Conservation (phyloP, 805 yeast genomes). For the Candida palmyrensis region DNA sequence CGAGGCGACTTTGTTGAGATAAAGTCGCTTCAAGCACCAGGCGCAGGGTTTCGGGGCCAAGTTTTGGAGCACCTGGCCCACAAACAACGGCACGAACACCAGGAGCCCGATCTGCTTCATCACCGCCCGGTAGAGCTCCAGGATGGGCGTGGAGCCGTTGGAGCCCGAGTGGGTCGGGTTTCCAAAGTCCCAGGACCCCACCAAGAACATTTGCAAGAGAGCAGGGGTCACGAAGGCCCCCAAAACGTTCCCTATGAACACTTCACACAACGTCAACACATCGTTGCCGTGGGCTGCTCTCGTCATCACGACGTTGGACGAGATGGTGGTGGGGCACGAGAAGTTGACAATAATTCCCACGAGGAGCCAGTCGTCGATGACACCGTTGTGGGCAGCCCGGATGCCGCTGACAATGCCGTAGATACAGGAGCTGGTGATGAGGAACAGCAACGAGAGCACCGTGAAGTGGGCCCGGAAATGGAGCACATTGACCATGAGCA, state of each 20-base stretch:
- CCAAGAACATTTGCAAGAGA: slow-evolving; percentile 62
- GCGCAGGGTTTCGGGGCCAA: slow-evolving; percentile 59
- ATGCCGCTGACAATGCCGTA: slow-evolving; percentile 72
- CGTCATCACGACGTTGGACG: slow-evolving; percentile 92
- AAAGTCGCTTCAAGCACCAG: slow-evolving; percentile 53
- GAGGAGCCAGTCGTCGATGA: slow-evolving; percentile 71
- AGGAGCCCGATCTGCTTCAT: slow-evolving; percentile 85
- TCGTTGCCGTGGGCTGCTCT: slow-evolving; percentile 80
- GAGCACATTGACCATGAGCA: slow-evolving; percentile 54
- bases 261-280: slow-evolving; percentile 74
- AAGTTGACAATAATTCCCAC: slow-evolving; percentile 81
- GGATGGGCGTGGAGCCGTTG: slow-evolving; percentile 37
- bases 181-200: slow-evolving; percentile 64
- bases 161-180: slow-evolving; percentile 57
- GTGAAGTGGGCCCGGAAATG: slow-evolving; percentile 84
- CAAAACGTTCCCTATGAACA: slow-evolving; percentile 73
- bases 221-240: slow-evolving; percentile 92
- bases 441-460: slow-evolving; percentile 60
- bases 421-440: slow-evolving; percentile 65
- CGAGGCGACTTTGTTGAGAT: slow-evolving; percentile 68
- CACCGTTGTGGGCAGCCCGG: slow-evolving; percentile 46
- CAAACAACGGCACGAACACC: slow-evolving; percentile 78
- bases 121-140: slow-evolving; percentile 60
- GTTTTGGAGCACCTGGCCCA: slow-evolving; percentile 82
- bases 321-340: slow-evolving; percentile 87